Base-by-base conservation (phyloP, 345 rosid species). In the Eucalyptus tenuipes region DNA sequence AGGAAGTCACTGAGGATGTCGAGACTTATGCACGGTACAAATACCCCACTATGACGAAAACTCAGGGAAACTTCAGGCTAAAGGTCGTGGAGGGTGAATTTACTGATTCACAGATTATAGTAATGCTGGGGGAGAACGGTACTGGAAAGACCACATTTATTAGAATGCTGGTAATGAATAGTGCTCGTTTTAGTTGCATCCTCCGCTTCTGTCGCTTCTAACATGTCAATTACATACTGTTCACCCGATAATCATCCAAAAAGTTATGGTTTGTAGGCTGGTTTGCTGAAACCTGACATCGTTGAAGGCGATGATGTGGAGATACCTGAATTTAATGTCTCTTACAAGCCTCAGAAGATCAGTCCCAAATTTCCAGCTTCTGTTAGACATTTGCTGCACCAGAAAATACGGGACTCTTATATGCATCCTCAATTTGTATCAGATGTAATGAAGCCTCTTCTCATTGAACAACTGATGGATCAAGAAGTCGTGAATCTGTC, bases 51-150 rank as follows among this genome's bases (percentile, higher is more conserved):
- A 98, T 98, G 99, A 91, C 92, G 85, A 98, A 96, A 91, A 94
- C 95, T 88, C 99, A 94, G 92, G 99, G 99, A 27, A 93, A 92
- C 88, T 98, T 98, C 88, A 96, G 86, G 90, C 95, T 98, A 90
- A 92, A 90, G 89, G 99, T 97, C 52, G 33, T 91, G 13, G 99
- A 97, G 95, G 99, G 99, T 88, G 99, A 98, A 94, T 98, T 98
- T 90, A 96, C 99, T 5, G 99, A 98, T 91, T 98, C 99, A 55
- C 99, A 98, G 93, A 98, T 98, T 88, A 88, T 97, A 89, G 99
- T 98, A 5, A 98, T 98, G 99, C 92, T 98, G 90, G 99, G 99
- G 66, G 99, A 98, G 95, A 98, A 98, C 91, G 99, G 99, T 68
- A 97, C 99, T 25, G 99, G 99, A 90, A 98, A 98, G 93, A 97